Percentiles rank a stretch among this genome's conserved stretches.
Conservation (phyloP, 345 rosid genomes). For the Syzygium aromaticum region DNA sequence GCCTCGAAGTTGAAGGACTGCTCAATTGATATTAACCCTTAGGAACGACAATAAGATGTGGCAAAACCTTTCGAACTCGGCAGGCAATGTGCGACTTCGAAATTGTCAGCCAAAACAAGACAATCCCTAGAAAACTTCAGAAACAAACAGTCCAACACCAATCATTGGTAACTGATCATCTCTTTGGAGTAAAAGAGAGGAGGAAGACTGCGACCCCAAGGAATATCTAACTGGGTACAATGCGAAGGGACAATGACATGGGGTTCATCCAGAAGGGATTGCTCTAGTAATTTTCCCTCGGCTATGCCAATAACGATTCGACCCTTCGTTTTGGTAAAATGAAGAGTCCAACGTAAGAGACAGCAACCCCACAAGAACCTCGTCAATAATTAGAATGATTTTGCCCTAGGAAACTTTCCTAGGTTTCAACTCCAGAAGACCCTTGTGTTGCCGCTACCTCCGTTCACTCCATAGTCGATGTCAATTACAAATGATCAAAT, state of each 20-base stretch:
- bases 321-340: neutral
- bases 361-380: neutral
- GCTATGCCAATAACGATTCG: neutral
- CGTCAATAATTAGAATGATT: neutral
- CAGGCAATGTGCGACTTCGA: neutral
- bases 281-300: neutral
- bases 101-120: neutral
- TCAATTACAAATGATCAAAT: neutral
- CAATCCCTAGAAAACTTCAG: neutral
- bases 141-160: neutral
- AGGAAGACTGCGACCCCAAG: neutral
- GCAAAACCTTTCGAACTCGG: neutral
- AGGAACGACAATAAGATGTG: neutral
- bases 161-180: neutral
- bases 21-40: neutral
- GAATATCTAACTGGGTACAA: neutral
- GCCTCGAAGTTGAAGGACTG: neutral
- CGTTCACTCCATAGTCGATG: neutral
- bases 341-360: neutral
- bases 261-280: neutral
- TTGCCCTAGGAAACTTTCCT: neutral
- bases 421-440: neutral
- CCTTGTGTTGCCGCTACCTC: neutral
- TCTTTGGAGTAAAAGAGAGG: neutral
- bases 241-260: neutral